Evolutionary conservation across 108 stramenopile species (phyloP).

Genomic region (Skeletonema tropicum): DNA sequence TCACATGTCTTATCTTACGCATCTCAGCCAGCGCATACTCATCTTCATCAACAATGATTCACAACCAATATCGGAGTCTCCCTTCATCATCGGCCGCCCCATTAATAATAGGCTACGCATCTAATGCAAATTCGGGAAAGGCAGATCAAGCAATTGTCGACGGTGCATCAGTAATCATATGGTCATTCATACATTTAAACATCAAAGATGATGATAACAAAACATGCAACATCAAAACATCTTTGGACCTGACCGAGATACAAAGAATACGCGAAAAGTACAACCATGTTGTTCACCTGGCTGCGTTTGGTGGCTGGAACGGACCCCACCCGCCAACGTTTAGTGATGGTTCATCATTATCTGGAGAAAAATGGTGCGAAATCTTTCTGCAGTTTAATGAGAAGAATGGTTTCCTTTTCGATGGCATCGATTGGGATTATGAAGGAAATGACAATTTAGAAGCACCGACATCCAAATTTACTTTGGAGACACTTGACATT

Average conservation of each 20-base stretch:
- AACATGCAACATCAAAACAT: constrained; percentile 20
- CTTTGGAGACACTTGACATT: constrained; percentile 56
- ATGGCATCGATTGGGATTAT: constrained; percentile 90
- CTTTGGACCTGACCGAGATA: constrained; percentile 51
- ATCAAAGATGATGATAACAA: constrained; percentile 13
- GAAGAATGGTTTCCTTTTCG: constrained; percentile 55
- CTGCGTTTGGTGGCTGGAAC: constrained; percentile 86
- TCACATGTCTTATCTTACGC: not conserved
- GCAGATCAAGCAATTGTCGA: constrained; percentile 55
- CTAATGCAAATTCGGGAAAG: constrained; percentile 40
- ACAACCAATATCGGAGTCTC: not conserved
- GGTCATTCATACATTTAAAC: constrained; percentile 63
- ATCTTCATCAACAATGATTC: not conserved
- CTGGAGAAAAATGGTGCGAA: constrained; percentile 54
- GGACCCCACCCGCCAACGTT: constrained; percentile 63
- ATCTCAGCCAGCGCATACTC: not conserved
- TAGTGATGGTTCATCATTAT: constrained; percentile 4
- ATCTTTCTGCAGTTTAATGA: constrained; percentile 44
- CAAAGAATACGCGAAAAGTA: constrained; percentile 37
- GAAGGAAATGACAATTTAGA: constrained; percentile 75
- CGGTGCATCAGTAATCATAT: constrained; percentile 76
- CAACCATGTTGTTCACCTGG: constrained; percentile 58
- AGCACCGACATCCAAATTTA: constrained; percentile 55
- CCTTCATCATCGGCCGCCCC: not conserved
- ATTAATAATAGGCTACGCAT: constrained; percentile 44